Conservation (phyloP, 768 basidiomycete genomes). For the Chlorophyllum brunneum region DNA sequence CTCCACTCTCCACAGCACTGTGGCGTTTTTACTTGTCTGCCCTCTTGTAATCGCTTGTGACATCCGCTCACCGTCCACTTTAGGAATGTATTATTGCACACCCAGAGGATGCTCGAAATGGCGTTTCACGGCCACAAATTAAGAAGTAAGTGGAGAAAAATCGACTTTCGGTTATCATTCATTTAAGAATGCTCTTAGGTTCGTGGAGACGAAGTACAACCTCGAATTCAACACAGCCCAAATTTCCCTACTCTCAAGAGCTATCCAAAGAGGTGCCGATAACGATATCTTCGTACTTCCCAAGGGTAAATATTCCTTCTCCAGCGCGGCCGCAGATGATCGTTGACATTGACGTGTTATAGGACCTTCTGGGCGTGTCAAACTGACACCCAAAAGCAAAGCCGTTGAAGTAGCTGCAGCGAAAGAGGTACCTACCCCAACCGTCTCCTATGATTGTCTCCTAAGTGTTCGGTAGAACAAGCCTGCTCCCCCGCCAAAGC, state of each 20-base stretch:
- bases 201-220: slow-evolving; percentile 78
- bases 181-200: slow-evolving; percentile 43
- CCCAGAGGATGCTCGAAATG: slow-evolving; percentile 73
- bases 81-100: slow-evolving; percentile 81
- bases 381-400: slow-evolving; percentile 54
- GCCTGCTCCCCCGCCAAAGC: slow-evolving; percentile 34
- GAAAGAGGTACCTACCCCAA: slow-evolving; percentile 34
- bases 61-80: background rate
- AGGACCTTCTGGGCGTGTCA: slow-evolving; percentile 73
- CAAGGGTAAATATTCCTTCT: slow-evolving; percentile 55
- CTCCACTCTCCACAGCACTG: too few species aligned
- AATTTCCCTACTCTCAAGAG: slow-evolving; percentile 71
- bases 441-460: slow-evolving; percentile 14
- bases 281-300: slow-evolving; percentile 83
- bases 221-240: slow-evolving; percentile 78
- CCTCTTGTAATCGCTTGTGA: too few species aligned
- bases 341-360: slow-evolving; percentile 17
- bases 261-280: slow-evolving; percentile 78
- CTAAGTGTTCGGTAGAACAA: slow-evolving; percentile 26
- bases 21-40: too few species aligned
- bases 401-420: slow-evolving; percentile 32
- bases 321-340: slow-evolving; percentile 4
- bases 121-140: slow-evolving; percentile 88
- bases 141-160: slow-evolving; percentile 64
- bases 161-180: slow-evolving; percentile 7